Percentiles rank a stretch among this genome's conserved stretches.
These are phyloP conservation scores for Xylaria sp. DNA, from an alignment of 2,329 filamentous ascomycete species.

Conservation along the genomic window DNA sequence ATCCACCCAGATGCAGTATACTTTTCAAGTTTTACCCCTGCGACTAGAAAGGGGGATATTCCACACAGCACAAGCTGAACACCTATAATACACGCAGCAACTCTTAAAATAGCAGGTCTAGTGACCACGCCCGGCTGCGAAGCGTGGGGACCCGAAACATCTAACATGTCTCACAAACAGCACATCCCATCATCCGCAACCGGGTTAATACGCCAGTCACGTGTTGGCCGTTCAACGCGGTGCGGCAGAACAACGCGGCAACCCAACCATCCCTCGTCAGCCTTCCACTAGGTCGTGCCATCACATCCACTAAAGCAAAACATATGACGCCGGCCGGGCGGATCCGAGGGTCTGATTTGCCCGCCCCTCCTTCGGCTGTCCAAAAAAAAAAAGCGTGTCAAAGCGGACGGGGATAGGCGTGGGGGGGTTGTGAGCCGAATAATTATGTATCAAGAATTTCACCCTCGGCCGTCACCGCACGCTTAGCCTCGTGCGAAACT, in stretches of 20 bases:
- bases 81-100: not conserved
- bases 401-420: constrained; percentile 11
- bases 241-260: not conserved
- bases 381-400: not conserved
- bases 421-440: not conserved
- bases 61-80: not conserved
- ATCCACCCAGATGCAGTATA: not conserved
- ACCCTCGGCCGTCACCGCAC: not conserved
- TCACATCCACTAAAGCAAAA: constrained; percentile 3
- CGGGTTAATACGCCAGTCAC: not conserved
- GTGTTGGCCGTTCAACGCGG: not conserved
- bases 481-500: not conserved
- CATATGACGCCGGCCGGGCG: constrained; percentile 14
- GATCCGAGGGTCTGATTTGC: constrained; percentile 14
- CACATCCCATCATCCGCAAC: not conserved
- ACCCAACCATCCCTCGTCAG: not conserved
- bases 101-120: not conserved
- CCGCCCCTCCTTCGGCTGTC: not conserved
- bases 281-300: not conserved
- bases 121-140: not conserved
- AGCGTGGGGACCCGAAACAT: not conserved
- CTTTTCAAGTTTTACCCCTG: not conserved
- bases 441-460: not conserved
- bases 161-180: not conserved
- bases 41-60: not conserved